phyloP scores from a whole-genome alignment of 2,329 filamentous ascomycete genomes.

The Thelonectria rubi region DNA sequence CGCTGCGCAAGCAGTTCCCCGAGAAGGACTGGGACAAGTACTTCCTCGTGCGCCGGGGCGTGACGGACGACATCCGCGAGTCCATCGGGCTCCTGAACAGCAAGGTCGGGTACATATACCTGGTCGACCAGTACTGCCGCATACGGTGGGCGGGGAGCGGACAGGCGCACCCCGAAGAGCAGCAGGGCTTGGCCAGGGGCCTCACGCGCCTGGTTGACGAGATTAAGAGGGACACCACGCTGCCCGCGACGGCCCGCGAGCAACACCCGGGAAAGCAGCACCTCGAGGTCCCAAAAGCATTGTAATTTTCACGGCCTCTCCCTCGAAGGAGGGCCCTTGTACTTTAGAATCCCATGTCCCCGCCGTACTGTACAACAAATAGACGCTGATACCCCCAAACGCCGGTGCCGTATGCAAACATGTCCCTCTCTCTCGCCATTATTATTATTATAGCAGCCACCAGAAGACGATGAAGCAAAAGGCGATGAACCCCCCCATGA shows the following conservation, averaged over 20 bases:
- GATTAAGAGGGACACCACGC: conserved; percentile 51
- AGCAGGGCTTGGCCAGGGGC: conserved; percentile 71
- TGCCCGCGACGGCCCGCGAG: conserved; percentile 48
- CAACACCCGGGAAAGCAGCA: conserved; percentile 46
- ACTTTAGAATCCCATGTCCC: conserved; percentile 40
- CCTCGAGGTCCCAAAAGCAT: conserved; percentile 41
- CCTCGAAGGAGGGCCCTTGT: conserved; percentile 33
- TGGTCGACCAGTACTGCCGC: conserved; percentile 86
- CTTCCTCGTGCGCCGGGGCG: conserved; percentile 66
- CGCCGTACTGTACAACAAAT: conserved; percentile 47
- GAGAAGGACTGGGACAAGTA: conserved; percentile 67
- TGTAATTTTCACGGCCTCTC: conserved; percentile 36
- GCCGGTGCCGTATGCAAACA: conserved; percentile 42
- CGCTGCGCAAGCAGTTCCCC: conserved; percentile 59
- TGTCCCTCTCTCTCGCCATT: conserved; percentile 2
- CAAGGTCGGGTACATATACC: conserved; percentile 93
- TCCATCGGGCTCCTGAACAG: conserved; percentile 79
- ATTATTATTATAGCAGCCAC: conserved; percentile 70
- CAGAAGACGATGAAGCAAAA: conserved; percentile 89
- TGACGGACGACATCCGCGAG: conserved; percentile 70
- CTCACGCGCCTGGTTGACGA: conserved; percentile 71
- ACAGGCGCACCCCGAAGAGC: conserved; percentile 70
- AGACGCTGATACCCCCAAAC: conserved; percentile 52
- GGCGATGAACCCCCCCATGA: conserved; percentile 90
- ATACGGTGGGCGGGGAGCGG: conserved; percentile 95